These are phyloP conservation scores for Sechiopsis laciniata DNA, from an alignment of 306 rosid species.

Conservation along the genomic window DNA sequence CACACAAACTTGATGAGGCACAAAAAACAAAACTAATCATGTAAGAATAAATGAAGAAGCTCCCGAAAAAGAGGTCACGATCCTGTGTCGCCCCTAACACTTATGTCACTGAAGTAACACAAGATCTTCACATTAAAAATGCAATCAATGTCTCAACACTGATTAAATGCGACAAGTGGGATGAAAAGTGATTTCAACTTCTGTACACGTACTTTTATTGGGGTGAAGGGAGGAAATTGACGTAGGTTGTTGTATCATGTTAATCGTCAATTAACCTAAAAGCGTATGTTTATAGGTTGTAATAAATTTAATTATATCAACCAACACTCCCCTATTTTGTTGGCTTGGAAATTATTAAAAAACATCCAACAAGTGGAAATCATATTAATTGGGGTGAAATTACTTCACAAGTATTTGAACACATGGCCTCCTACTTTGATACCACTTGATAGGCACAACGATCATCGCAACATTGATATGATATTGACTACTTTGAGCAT, in stretches of 20 bases:
- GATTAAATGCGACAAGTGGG: neutral
- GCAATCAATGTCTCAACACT: neutral
- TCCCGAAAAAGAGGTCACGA: neutral
- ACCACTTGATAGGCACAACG: no score
- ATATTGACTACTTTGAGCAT: no score
- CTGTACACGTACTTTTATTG: neutral
- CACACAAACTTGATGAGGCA: neutral
- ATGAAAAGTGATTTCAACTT: neutral
- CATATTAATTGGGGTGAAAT: no score
- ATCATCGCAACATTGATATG: no score
- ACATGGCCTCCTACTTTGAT: no score
- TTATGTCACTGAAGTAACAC: neutral
- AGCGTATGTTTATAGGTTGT: no score
- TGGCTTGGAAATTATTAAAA: no score
- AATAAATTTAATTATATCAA: no score
- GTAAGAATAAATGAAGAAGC: neutral
- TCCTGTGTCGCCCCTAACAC: neutral
- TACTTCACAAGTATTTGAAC: no score
- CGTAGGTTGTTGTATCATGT: neutral
- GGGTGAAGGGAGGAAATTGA: neutral
- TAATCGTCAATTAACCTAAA: no score
- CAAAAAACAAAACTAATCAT: neutral
- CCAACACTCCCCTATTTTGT: no score
- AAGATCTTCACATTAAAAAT: neutral
- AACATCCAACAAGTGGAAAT: no score